Base-by-base conservation (phyloP, 306 rosid genomes). In the Sicyos baderoa region DNA sequence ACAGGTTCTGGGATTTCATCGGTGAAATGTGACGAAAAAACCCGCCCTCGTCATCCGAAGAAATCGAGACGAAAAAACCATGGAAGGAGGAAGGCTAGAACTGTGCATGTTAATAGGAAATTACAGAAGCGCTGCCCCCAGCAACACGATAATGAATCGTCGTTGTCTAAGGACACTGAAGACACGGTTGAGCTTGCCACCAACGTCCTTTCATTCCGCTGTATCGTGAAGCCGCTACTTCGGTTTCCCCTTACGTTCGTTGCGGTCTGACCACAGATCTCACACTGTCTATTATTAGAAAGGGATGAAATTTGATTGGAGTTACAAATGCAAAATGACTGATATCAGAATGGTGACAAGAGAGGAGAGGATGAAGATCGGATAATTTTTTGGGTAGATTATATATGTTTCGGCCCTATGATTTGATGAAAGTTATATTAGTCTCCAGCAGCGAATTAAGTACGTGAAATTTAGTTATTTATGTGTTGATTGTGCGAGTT, bases 231-330 rank as follows among this genome's bases (percentile, higher is more conserved):
- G 29, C 22, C 47, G 6, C 54, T 57, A 6, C 42, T 54, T 55
- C 45, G 42, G 45, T 66, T 42, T 27, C 68, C 67, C 56, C 17
- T 35, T 6, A 76, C 75, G 6, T 76, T 76, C 40, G 54, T 70
- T 47, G 71, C 79, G 3, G 70, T 76, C 75, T 69, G 71, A 35
- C 75, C 75, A 70, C 79, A 76, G 16, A 76, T 76, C 51, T 76
- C 79, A 52, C 79, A 76, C 27, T 29, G 62, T 59, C 79, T 76
- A 66, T 32, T 22, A 23, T 25, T 10, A 58, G 65, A 54, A 58
- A 18, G n/a, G 14, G 52, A 7, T 32, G 67, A 8, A 32, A n/a
- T 4, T 8, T 47, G 19, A 49, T 18, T 21, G 14, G 19, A 10
- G 61, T 68, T 37, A 4, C 14, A 55, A 74, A 22, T 15, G 58